These are phyloP conservation scores for Bromus sterilis DNA, from an alignment of 176 grass and related monocot genomes.

Conservation along the genomic window DNA sequence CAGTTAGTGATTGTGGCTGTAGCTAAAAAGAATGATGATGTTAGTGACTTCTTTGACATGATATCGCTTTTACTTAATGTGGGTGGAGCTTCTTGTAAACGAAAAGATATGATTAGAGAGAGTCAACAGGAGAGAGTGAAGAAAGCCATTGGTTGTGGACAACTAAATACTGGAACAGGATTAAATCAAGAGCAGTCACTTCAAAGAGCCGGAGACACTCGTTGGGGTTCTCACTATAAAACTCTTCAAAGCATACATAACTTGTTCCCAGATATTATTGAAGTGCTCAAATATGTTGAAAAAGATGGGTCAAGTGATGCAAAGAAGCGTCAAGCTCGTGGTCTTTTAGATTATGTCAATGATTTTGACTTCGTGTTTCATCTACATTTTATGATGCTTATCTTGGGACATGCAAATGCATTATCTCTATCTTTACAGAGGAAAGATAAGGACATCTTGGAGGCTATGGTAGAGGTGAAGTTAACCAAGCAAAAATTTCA, in stretches of 20 bases:
- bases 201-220: not conserved
- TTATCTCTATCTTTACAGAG: not conserved
- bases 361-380: not conserved
- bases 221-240: not conserved
- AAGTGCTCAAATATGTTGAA: not conserved
- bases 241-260: not conserved
- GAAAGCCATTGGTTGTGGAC: not conserved
- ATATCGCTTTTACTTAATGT: not conserved
- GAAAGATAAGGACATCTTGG: not conserved
- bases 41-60: conserved; percentile 18
- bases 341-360: not conserved
- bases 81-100: not conserved
- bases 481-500: not conserved
- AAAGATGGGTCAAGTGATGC: not conserved
- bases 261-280: conserved; percentile 8
- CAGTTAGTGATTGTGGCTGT: not conserved
- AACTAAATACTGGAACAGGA: not conserved
- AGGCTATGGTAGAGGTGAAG: not conserved
- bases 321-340: not conserved
- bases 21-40: conserved; percentile 12
- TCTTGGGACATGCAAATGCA: not conserved
- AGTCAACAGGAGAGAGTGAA: not conserved
- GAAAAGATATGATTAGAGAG: not conserved
- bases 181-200: conserved; percentile 3
- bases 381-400: not conserved